Conservation (phyloP, 2,329 filamentous ascomycete genomes). For the Aspergillus pseudonomiae region DNA sequence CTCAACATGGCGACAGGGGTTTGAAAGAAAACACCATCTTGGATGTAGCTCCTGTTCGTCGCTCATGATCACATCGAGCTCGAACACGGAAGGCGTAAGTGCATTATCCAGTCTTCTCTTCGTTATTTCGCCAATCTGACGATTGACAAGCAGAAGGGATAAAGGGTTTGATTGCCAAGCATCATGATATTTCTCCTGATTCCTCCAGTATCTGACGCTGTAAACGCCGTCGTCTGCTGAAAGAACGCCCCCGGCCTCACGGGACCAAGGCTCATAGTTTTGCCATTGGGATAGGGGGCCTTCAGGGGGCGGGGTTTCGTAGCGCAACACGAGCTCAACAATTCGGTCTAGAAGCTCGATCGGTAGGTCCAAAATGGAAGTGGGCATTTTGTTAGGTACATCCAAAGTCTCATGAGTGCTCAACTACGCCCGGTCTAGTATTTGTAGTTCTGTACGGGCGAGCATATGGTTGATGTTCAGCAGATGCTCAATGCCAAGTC, state of each 20-base stretch:
- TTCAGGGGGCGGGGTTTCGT: not conserved
- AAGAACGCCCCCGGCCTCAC: not conserved
- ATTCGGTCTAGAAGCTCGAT: slow-evolving; percentile 7
- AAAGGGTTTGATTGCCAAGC: not conserved
- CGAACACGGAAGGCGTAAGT: not conserved
- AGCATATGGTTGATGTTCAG: not conserved
- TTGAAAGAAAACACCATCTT: not conserved
- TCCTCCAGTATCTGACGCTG: not conserved
- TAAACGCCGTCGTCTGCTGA: not conserved
- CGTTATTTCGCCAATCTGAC: not conserved
- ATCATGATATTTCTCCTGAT: not conserved
- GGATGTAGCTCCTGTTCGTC: slow-evolving; percentile 7
- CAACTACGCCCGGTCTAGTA: not conserved
- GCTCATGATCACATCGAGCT: not conserved
- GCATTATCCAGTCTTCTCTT: not conserved
- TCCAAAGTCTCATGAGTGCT: not conserved
- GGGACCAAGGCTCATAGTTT: not conserved
- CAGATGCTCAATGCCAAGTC: not conserved
- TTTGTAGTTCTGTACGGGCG: not conserved
- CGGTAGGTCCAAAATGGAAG: not conserved
- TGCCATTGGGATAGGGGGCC: not conserved
- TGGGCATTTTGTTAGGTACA: not conserved
- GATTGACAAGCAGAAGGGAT: slow-evolving; percentile 2
- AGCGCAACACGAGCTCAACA: not conserved
- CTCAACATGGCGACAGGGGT: not conserved